Evolutionary conservation across 805 yeast genomes (phyloP).

Genomic region (Yarrowia sp.): DNA sequence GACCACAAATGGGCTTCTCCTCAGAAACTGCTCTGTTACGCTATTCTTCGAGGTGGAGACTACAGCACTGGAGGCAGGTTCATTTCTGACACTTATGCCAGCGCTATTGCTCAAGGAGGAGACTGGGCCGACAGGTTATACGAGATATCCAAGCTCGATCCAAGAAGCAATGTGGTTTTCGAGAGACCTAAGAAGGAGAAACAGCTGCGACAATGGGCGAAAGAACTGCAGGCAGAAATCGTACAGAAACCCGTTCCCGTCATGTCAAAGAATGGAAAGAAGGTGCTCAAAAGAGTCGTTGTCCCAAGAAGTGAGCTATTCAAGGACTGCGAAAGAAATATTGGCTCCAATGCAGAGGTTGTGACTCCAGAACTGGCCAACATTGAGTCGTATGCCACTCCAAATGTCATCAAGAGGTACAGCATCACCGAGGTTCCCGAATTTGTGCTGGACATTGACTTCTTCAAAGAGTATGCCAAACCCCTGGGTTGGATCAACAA

Average conservation of each 20-base stretch:
- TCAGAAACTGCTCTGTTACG: slow-evolving; percentile 10
- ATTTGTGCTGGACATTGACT: not conserved
- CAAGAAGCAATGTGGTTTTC: slow-evolving; percentile 8
- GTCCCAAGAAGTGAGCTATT: slow-evolving; percentile 1
- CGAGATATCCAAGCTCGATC: not conserved
- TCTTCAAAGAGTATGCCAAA: not conserved
- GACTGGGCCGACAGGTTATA: slow-evolving; percentile 27
- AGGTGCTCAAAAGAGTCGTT: not conserved
- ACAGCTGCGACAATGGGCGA: slow-evolving; percentile 17
- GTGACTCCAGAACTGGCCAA: slow-evolving; percentile 23
- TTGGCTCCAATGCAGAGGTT: slow-evolving; percentile 17
- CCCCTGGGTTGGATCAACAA: slow-evolving; percentile 20
- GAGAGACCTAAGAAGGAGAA: slow-evolving; percentile 7
- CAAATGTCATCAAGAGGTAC: slow-evolving; percentile 3
- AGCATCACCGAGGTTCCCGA: not conserved
- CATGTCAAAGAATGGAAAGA: slow-evolving; percentile 1
- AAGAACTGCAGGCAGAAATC: slow-evolving; percentile 32
- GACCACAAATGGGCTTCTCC: slow-evolving; percentile 26
- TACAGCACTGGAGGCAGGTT: slow-evolving; percentile 30
- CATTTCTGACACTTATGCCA: slow-evolving; percentile 15
- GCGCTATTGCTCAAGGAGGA: slow-evolving; percentile 28
- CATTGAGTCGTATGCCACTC: slow-evolving; percentile 20
- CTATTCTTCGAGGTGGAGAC: slow-evolving; percentile 32
- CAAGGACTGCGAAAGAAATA: slow-evolving; percentile 16
- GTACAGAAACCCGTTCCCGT: not conserved